Base-by-base conservation (phyloP, 2,329 filamentous ascomycete species). In the Arthrobotrys musiformis region DNA sequence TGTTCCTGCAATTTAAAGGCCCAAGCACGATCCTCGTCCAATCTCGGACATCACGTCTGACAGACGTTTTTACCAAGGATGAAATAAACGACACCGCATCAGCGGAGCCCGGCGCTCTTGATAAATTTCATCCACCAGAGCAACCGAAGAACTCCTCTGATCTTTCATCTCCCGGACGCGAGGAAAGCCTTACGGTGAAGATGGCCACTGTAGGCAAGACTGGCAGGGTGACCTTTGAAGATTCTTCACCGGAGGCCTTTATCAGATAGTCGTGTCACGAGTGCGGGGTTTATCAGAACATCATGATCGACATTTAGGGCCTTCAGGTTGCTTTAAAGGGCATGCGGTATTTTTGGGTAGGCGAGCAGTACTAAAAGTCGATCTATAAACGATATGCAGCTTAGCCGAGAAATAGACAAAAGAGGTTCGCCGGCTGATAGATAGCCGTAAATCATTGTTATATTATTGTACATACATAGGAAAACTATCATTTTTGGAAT, bases 81-180 rank as follows among this genome's bases (percentile, higher is more conserved):
- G 91, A 99, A 79, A 89, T 98, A 69, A 94, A 97, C 80, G 95
- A 98, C 84, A 92, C 97, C 77, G 94, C 94, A 0, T 91, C 94
- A 82, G 86, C 90, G 4, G 91, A 93, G 33, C 89, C 93, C 0
- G 94, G 94, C 0, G 86, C 87, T 0, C 87, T 92, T 0, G 85
- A 88, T 37, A 90, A 90, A 1, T 91, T 8, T 87, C 87, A 81
- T 73, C 17, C 69, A 72, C 52, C 79, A 69, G 11, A 66, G 81
- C 78, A 54, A 52, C 42, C 46, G 44, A 61, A 26, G 11, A 0
- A 58, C 11, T 61, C 52, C 2, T 26, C 37, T 7, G 52, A 37
- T 26, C 26, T 17, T 28, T 30, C 48, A 30, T 48, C 54, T 0
- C 15, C 54, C 2, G 42, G 9, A 9, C 62, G 33, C 30, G 67